Evolutionary conservation across 305 asterid species (phyloP).

Genomic region (Monarda citriodora): DNA sequence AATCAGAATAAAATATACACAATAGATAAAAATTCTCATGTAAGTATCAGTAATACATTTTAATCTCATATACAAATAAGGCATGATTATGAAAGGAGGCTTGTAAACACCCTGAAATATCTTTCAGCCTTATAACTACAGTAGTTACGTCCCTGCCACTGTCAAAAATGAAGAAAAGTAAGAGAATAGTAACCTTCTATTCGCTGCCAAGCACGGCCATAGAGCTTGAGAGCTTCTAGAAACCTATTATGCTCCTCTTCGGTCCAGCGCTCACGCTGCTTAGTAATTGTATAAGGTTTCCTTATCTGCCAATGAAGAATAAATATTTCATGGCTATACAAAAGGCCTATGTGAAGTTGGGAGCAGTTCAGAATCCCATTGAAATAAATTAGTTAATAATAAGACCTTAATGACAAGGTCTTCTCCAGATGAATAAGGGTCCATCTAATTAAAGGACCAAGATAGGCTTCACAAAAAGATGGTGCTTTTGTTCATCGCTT

Average conservation of each 20-base stretch:
- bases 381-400: constrained; percentile 12
- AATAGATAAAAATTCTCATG: constrained; percentile 21
- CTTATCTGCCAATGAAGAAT: constrained; percentile 57
- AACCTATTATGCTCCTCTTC: constrained; percentile 96
- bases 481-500: constrained; percentile 41
- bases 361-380: constrained; percentile 11
- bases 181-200: constrained; percentile 74
- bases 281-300: constrained; percentile 95
- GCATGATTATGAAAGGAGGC: constrained; percentile 16
- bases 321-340: constrained; percentile 13
- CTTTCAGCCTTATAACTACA: not conserved
- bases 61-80: constrained; percentile 9
- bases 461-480: constrained; percentile 49
- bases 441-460: constrained; percentile 60
- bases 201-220: constrained; percentile 99
- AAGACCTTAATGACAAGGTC: constrained; percentile 80
- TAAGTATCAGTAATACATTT: constrained; percentile 21
- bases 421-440: constrained; percentile 89
- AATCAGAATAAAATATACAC: constrained; percentile 36
- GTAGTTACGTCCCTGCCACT: not conserved
- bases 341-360: constrained; percentile 13
- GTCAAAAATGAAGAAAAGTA: constrained; percentile 13
- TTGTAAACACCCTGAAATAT: constrained; percentile 17
- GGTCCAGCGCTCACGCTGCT: constrained; percentile 98
- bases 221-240: constrained; percentile 93